Conservation (phyloP, 371 early-diverging fungal genomes). For the Mortierella sp. region DNA sequence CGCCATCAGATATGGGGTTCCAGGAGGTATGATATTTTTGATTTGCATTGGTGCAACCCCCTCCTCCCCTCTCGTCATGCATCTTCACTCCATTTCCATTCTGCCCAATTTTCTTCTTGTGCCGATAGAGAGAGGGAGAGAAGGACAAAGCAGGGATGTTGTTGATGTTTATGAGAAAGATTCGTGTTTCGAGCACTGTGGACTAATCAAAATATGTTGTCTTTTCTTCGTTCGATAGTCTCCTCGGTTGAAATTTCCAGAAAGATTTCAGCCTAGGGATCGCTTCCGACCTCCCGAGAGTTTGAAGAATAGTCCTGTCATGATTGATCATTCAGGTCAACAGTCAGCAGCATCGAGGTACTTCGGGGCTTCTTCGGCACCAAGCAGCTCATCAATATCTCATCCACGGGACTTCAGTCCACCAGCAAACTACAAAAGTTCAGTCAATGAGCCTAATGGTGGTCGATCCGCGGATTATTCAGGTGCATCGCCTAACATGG, state of each 20-base stretch:
- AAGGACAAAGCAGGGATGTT: not conserved
- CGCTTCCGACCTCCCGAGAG: constrained; percentile 44
- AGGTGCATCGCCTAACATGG: constrained; percentile 18
- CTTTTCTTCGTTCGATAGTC: constrained; percentile 9
- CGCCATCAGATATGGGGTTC: constrained; percentile 35
- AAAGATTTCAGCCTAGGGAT: constrained; percentile 40
- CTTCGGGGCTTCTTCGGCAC: constrained; percentile 33
- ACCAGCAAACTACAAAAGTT: constrained; percentile 22
- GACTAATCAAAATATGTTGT: not conserved
- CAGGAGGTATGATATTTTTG: constrained; percentile 44
- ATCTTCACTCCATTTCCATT: not conserved
- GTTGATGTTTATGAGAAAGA: not conserved
- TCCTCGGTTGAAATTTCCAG: constrained; percentile 38
- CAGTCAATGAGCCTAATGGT: constrained; percentile 18
- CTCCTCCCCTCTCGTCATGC: not conserved
- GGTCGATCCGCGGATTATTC: constrained; percentile 39
- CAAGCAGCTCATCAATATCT: constrained; percentile 24
- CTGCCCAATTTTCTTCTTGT: constrained; percentile 1
- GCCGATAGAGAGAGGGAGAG: not conserved
- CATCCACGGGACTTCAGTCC: constrained; percentile 46
- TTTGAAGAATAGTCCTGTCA: constrained; percentile 21
- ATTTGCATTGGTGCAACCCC: constrained; percentile 7
- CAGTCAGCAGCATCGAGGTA: constrained; percentile 22
- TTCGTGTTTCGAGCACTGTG: not conserved
- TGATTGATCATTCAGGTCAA: constrained; percentile 36